A percentile compares a stretch with the other conserved stretches of the same genome.
phyloP scores from a whole-genome alignment of 139 green algal genomes.

The Coelastrella sp. region DNA sequence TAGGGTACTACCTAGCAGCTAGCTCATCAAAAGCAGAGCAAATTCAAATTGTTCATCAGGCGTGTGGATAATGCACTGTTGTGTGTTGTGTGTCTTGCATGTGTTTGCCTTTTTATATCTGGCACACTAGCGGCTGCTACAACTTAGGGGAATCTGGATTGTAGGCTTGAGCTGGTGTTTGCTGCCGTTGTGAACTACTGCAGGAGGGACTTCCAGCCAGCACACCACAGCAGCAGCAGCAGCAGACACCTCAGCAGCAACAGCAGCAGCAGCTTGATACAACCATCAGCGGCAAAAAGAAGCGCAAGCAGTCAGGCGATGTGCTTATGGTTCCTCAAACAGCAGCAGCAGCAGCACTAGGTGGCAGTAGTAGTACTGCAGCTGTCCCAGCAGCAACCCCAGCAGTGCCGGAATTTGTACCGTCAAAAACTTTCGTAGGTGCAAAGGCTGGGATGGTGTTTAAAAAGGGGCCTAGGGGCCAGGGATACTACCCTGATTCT shows the following conservation, averaged over 20 bases:
- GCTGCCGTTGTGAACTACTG: neutral
- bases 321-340: conserved; percentile 46
- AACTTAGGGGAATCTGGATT: too few species aligned
- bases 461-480: conserved; percentile 57
- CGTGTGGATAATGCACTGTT: neutral
- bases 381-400: conserved; percentile 1
- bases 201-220: conserved; percentile 7
- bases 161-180: neutral
- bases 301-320: conserved; percentile 11
- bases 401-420: conserved; percentile 47
- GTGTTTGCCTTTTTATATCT: conserved; percentile 43
- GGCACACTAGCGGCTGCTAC: too few species aligned
- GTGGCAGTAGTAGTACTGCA: neutral
- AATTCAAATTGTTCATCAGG: too few species aligned
- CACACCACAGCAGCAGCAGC: neutral
- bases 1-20: neutral
- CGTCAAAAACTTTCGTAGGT: conserved; percentile 51
- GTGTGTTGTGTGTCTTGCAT: neutral
- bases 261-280: neutral
- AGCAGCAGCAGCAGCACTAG: neutral
- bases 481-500: conserved; percentile 69
- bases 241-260: neutral
- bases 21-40: too few species aligned
- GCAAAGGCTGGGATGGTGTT: conserved; percentile 57
- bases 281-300: neutral